Evolutionary conservation across 306 rosid species (phyloP).

Genomic region (Dalbergia cochinchinensis): DNA sequence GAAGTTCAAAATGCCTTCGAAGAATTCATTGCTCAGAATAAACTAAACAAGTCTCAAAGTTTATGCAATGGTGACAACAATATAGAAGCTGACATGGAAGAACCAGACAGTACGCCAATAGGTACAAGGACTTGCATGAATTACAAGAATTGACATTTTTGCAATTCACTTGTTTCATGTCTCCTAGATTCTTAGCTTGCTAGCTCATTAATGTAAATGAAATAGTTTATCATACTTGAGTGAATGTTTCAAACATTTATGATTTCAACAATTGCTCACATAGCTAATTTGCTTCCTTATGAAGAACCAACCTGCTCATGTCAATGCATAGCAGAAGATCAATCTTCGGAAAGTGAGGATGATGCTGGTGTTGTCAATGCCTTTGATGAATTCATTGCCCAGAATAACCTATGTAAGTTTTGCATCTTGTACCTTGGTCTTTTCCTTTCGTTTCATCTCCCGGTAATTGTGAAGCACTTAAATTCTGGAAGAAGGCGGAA

Average conservation of each 20-base stretch:
- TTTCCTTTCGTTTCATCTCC: conserved; percentile 1
- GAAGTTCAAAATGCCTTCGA: conserved; percentile 52
- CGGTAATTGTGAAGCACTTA: conserved; percentile 3
- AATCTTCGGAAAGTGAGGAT: conserved; percentile 52
- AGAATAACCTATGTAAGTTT: conserved; percentile 57
- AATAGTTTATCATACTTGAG: neutral
- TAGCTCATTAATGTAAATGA: conserved; percentile 24
- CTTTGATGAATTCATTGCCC: conserved; percentile 53
- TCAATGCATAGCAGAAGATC: conserved; percentile 50
- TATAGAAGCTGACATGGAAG: conserved; percentile 44
- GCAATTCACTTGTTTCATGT: neutral
- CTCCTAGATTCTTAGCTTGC: neutral
- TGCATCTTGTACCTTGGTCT: neutral
- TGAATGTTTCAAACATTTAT: conserved; percentile 8
- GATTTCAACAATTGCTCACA: conserved; percentile 34
- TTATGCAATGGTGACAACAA: conserved; percentile 40
- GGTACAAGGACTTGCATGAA: conserved; percentile 59
- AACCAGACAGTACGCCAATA: conserved; percentile 39
- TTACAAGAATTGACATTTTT: neutral
- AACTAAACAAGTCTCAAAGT: conserved; percentile 44
- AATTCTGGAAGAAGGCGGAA: neutral
- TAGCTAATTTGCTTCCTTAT: conserved; percentile 43
- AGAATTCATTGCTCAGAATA: conserved; percentile 54
- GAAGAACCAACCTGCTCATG: conserved; percentile 43
- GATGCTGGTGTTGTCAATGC: conserved; percentile 53